Base-by-base conservation (phyloP, 306 rosid genomes). In the Medicago lupulina region DNA sequence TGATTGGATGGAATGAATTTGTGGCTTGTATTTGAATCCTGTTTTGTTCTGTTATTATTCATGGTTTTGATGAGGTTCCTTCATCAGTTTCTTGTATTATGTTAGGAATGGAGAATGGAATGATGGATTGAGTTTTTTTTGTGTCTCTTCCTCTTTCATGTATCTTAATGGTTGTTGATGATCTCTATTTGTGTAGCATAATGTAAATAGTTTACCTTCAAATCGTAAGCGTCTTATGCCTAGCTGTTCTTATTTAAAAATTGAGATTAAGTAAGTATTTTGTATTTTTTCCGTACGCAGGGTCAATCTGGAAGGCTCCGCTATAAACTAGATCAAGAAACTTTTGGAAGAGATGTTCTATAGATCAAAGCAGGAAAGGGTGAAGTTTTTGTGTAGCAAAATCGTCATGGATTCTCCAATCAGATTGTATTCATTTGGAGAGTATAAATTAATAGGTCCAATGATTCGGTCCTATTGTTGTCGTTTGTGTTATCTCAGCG, bases 271-370 rank as follows among this genome's bases (percentile, higher is more conserved):
- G 19, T 8, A 71, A 61, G 53, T 25, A 16, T 23, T 3, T 34
- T 49, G 50, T 38, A 36, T 41, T 49, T 55, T 62, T 62, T 38
- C 25, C 70, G 17, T 78, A 14, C 66, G 86, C 90, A 87, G 93
- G 67, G 64, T 36, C 71, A 77, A 65, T 77, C n/a, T 3, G 85
- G 84, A 77, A 77, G 67, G 80, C 80, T 87, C 61, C 66, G 25
- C 31, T 68, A 77, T 67, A 70, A 60, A 53, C 65, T 76, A 54
- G 77, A 57, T 51, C 81, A 59, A 9, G 82, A 7, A 75, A 72
- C 50, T 76, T 85, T 49, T 59, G 90, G 85, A 62, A 87, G 84
- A 54, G 76, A 79, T 80, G 79, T 84, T 82, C 58, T 70, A 81
- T 87, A 87, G 79, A 76, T 6, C 14, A 51, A 51, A 31, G 83